Evolutionary conservation across 257 asterid genomes (phyloP), one percentile per base, ranked within the genome.

Genomic region (Catharanthus roseus): DNA sequence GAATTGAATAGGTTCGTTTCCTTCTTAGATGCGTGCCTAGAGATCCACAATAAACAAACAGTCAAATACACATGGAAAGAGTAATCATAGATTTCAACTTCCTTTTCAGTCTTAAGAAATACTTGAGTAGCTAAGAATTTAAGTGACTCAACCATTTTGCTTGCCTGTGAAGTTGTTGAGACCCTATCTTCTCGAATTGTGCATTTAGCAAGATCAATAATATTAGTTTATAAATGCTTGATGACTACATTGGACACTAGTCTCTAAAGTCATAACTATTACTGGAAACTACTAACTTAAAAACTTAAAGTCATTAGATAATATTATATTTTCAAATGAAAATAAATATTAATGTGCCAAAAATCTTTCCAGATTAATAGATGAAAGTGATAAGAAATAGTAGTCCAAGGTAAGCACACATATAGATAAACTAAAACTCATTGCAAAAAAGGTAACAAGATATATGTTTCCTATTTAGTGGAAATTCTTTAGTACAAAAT

Each of bases 91-190:
- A 49, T 45, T 28, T 38, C 36, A 75, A 73, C 28, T 31, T 19
- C 11, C 36, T 19, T 15, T 39, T 62, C 33, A 21, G 53, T 38
- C 36, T 10, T 9, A 64, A 31, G 8, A 50, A 19, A n/a, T 83
- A 81, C 99, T 96, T 95, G 99, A 77, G 96, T 81, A 61, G 97
- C 93, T 71, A 84, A 69, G 75, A 91, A 91, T 81, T 95, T 95
- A 81, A 87, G 74, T 57, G 88, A 85, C 85, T 95, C 99, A 44
- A 87, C 86, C 95, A 95, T 91, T 88, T 90, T 87, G 88, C 81
- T 82, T 78, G 99, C 98, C 82, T 83, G 96, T 73, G 95, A 87
- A 80, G 83, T 85, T 33, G 99, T 90, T 0, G 92, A 79, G 71
- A 74, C 83, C 79, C 91, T 85, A 62, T 95, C 99, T 75, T 84